Percentiles rank a stretch among this genome's conserved stretches.
phyloP scores from a whole-genome alignment of 179 eudicot species.

The Patellifolia procumbens region DNA sequence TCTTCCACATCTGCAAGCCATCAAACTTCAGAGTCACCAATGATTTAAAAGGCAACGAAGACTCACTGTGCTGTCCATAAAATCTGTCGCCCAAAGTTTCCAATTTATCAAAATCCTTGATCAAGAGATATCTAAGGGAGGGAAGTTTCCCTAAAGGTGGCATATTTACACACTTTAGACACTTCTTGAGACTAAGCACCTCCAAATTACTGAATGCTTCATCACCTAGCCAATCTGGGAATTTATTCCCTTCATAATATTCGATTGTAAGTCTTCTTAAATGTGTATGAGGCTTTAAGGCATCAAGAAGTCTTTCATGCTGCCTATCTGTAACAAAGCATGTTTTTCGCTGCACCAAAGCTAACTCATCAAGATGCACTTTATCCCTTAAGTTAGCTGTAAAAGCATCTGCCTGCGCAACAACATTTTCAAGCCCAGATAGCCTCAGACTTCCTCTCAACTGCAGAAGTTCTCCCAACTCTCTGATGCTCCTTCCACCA shows the following conservation, averaged over 20 bases:
- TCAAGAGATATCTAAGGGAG: background rate
- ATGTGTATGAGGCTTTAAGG: background rate
- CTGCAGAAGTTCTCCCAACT: background rate
- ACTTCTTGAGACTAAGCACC: background rate
- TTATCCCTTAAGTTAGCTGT: background rate
- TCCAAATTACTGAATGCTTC: background rate
- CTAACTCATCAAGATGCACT: background rate
- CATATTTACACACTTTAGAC: background rate
- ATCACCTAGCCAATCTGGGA: slow-evolving; percentile 4
- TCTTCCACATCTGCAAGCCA: background rate
- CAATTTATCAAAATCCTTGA: background rate
- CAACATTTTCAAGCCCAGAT: background rate
- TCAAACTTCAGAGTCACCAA: background rate
- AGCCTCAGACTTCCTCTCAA: background rate
- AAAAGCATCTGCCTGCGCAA: background rate
- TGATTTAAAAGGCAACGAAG: background rate
- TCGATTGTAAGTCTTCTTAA: slow-evolving; percentile 3
- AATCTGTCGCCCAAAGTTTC: background rate
- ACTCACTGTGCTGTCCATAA: background rate
- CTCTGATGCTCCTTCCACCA: background rate
- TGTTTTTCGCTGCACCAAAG: background rate
- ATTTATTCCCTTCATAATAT: background rate
- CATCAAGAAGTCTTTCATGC: background rate
- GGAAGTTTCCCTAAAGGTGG: background rate
- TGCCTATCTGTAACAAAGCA: background rate